phyloP scores from a whole-genome alignment of 2,329 filamentous ascomycete genomes.

The Erysiphe neolycopersici region DNA sequence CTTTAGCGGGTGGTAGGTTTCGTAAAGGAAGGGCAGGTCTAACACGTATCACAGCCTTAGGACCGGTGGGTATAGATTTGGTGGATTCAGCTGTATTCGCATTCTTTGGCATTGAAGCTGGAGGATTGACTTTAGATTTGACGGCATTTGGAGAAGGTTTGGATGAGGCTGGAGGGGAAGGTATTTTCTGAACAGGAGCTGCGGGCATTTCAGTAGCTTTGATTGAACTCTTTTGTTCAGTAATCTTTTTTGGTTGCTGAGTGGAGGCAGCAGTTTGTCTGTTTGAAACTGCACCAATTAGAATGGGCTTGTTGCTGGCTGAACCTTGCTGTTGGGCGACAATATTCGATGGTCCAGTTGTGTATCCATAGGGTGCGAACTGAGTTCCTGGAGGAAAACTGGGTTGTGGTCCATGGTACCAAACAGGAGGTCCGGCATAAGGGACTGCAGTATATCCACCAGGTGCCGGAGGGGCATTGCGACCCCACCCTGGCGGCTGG shows the following conservation, averaged over 20 bases:
- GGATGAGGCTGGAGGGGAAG: slow-evolving; percentile 38
- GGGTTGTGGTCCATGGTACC: slow-evolving; percentile 51
- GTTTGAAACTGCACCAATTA: slow-evolving; percentile 18
- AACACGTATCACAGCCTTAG: slow-evolving; percentile 23
- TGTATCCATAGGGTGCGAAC: slow-evolving; percentile 19
- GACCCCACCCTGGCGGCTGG: slow-evolving; percentile 23
- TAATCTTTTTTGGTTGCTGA: slow-evolving; percentile 14
- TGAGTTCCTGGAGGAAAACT: slow-evolving; percentile 39
- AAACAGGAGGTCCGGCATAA: slow-evolving; percentile 50
- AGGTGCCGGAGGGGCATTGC: slow-evolving; percentile 28
- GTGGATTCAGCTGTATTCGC: slow-evolving; percentile 2
- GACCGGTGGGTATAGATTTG: slow-evolving; percentile 10
- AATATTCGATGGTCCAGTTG: slow-evolving; percentile 39
- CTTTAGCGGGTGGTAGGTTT: slow-evolving; percentile 18
- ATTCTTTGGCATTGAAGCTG: slow-evolving; percentile 4
- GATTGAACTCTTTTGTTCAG: slow-evolving; percentile 24
- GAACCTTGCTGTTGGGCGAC: slow-evolving; percentile 18
- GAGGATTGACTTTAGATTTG: slow-evolving; percentile 19
- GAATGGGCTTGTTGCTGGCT: slow-evolving; percentile 18
- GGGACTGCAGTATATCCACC: slow-evolving; percentile 47
- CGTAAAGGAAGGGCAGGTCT: slow-evolving; percentile 39
- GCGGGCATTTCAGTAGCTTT: slow-evolving; percentile 17
- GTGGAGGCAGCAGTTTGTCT: slow-evolving; percentile 21
- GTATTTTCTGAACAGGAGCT: slow-evolving; percentile 19
- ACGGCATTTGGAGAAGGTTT: slow-evolving; percentile 32